Percentiles rank a stretch among this genome's conserved stretches.
phyloP scores from a whole-genome alignment of 257 asterid genomes.

The Lycium ferocissimum region DNA sequence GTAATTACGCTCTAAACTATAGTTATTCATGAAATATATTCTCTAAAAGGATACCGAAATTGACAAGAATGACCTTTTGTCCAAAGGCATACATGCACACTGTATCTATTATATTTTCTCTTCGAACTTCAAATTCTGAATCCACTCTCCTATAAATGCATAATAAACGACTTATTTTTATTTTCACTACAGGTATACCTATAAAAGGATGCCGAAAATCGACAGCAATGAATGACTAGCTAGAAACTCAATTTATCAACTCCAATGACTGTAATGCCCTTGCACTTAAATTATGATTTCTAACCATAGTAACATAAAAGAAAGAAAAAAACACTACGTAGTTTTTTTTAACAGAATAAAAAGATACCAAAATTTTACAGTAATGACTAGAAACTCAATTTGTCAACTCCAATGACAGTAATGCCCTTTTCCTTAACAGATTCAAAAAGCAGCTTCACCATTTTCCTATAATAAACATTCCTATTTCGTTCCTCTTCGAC shows the following conservation, averaged over 20 bases:
- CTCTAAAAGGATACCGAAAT: too few species aligned
- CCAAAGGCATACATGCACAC: not conserved
- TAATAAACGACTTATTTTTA: not conserved
- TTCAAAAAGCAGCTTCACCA: constrained; percentile 61
- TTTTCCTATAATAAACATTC: constrained; percentile 60
- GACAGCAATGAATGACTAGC: not conserved
- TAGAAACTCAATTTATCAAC: too few species aligned
- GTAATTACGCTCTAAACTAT: too few species aligned
- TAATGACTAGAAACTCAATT: not conserved
- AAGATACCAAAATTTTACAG: too few species aligned
- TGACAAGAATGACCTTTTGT: too few species aligned
- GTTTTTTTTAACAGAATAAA: constrained; percentile 48
- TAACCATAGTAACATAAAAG: too few species aligned
- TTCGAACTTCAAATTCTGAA: not conserved
- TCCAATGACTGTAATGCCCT: constrained; percentile 53
- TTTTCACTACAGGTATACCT: too few species aligned
- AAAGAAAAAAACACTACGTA: constrained; percentile 61
- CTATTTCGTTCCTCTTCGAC: constrained; percentile 58
- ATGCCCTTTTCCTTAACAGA: constrained; percentile 69
- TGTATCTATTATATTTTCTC: not conserved
- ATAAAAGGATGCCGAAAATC: too few species aligned
- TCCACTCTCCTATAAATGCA: not conserved
- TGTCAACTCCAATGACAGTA: constrained; percentile 26
- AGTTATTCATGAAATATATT: too few species aligned
- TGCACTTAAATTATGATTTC: constrained; percentile 33